Percentiles rank a stretch among this genome's conserved stretches.
Evolutionary conservation across 306 rosid genomes (phyloP).

Genomic region (Cicer cuneatum): DNA sequence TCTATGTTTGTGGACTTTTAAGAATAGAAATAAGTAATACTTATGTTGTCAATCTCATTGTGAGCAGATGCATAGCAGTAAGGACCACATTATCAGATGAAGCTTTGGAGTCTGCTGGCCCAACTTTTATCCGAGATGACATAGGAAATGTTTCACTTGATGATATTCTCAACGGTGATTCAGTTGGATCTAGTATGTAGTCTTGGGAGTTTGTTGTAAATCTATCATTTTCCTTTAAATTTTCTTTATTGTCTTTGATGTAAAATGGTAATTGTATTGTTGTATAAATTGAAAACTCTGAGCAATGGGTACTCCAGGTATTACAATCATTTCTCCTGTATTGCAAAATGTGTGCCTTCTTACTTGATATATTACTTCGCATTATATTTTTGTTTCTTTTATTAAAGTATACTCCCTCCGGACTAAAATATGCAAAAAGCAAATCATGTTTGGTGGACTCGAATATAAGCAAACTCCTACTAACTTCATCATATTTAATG

Average conservation of each 20-base stretch:
- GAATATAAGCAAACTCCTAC: background rate
- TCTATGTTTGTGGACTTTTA: constrained; percentile 28
- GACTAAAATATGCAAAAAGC: background rate
- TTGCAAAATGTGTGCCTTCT: constrained; percentile 46
- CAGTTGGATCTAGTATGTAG: constrained; percentile 90
- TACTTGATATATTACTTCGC: constrained; percentile 18
- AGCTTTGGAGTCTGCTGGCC: constrained; percentile 67
- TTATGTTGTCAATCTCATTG: constrained; percentile 36
- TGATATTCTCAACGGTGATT: constrained; percentile 88
- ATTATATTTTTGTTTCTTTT: constrained; percentile 36
- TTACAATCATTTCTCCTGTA: constrained; percentile 40
- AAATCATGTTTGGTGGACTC: background rate
- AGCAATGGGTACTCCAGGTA: constrained; percentile 49
- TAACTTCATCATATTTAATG: background rate
- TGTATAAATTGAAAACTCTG: constrained; percentile 48
- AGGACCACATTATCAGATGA: constrained; percentile 87
- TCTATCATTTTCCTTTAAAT: constrained; percentile 48
- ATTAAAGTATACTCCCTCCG: constrained; percentile 10
- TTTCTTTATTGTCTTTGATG: constrained; percentile 58
- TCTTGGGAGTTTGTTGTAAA: constrained; percentile 65
- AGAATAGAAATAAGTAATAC: constrained; percentile 23
- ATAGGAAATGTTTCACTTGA: constrained; percentile 85
- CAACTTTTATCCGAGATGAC: constrained; percentile 76
- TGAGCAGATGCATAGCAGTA: constrained; percentile 87
- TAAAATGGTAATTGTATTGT: constrained; percentile 54